Percentiles rank a stretch among this genome's conserved stretches.
phyloP scores from a whole-genome alignment of 1,139 yeast species.

The Spencermartinsiella ligniputridi region DNA sequence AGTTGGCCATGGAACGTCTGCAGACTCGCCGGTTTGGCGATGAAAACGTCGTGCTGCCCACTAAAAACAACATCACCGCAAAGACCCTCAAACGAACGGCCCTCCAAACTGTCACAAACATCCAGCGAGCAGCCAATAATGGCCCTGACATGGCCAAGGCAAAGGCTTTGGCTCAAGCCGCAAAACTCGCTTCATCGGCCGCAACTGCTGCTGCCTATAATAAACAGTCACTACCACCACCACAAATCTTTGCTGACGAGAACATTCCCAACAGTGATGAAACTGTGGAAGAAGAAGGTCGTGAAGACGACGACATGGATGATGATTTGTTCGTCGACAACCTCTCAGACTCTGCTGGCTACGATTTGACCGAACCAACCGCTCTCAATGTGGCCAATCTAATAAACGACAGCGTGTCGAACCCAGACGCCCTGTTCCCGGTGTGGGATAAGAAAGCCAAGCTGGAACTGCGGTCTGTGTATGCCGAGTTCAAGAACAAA shows the following conservation, averaged over 20 bases:
- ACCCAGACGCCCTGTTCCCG: constrained; percentile 28
- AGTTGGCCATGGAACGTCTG: background rate
- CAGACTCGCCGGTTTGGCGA: constrained; percentile 1
- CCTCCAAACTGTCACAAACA: background rate
- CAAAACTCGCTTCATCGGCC: background rate
- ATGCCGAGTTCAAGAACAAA: constrained; percentile 31
- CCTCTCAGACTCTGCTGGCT: constrained; percentile 6
- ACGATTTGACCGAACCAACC: constrained; percentile 17
- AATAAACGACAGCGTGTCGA: constrained; percentile 20
- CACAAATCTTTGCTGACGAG: background rate
- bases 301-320: constrained; percentile 9
- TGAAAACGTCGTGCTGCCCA: background rate
- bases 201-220: background rate
- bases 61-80: background rate
- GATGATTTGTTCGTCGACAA: constrained; percentile 6
- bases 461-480: constrained; percentile 24
- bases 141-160: background rate
- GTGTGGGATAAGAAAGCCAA: background rate
- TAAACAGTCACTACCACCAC: background rate
- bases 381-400: constrained; percentile 16
- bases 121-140: background rate
- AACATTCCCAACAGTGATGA: constrained; percentile 3
- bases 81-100: background rate
- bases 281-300: constrained; percentile 5
- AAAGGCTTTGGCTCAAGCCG: background rate